Conservation (phyloP, 352 stramenopile species). For the Phytophthora fragariaefolia region DNA sequence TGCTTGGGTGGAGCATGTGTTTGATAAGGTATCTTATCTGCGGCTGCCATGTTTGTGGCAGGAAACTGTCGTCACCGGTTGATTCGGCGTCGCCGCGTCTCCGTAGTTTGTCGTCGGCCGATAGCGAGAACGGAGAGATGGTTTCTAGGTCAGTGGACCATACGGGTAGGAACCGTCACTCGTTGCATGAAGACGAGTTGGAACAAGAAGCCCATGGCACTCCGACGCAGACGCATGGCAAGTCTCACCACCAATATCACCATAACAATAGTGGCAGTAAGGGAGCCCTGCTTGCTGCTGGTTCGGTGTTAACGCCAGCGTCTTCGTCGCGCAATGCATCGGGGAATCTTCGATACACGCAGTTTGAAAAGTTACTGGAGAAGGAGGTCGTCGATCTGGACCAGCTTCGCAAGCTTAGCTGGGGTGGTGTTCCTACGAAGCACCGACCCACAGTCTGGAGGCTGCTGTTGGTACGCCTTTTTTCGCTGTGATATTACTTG, state of each 20-base stretch:
- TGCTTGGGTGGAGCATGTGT: background rate
- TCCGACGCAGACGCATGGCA: conserved; percentile 4
- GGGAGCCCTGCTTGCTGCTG: conserved; percentile 1
- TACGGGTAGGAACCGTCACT: conserved; percentile 20
- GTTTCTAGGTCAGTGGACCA: conserved; percentile 34
- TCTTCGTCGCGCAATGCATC: conserved; percentile 64
- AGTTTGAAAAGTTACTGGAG: conserved; percentile 74
- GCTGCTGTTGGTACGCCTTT: conserved; percentile 89
- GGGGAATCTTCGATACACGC: conserved; percentile 72
- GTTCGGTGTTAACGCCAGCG: conserved; percentile 4
- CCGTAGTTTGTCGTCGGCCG: conserved; percentile 28
- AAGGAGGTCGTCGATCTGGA: conserved; percentile 90
- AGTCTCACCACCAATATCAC: conserved; percentile 4
- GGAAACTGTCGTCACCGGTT: conserved; percentile 46
- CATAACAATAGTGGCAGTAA: conserved; percentile 18
- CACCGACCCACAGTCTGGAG: conserved; percentile 94
- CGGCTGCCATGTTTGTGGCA: conserved; percentile 15
- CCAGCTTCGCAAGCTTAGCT: conserved; percentile 90
- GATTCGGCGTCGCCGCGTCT: conserved; percentile 26
- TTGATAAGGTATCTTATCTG: background rate
- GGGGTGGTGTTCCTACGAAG: conserved; percentile 90
- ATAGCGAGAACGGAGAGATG: conserved; percentile 37
- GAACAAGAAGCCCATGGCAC: conserved; percentile 24
- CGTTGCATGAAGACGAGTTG: conserved; percentile 32
- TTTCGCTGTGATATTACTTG: background rate